Evolutionary conservation across 2,329 filamentous ascomycete species (phyloP), one percentile per base, ranked within the genome.

Genomic region (Nemania bipapillata): DNA sequence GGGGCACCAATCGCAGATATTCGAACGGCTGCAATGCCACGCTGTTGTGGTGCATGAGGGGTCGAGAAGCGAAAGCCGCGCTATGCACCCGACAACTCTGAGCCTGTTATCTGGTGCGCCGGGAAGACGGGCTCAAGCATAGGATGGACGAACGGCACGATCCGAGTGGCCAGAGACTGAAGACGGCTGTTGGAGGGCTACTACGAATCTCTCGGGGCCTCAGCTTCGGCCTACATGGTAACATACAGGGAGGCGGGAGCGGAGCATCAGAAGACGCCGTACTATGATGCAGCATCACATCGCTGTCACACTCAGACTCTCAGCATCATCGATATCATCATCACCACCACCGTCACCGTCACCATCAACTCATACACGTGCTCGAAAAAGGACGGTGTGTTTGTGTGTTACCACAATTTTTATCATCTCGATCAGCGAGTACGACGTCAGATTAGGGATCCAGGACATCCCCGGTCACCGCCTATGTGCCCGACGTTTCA

Each of bases 21-120:
- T 30, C 17, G 50, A 65, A 40, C 20, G 15, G 28, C 64, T 68
- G 65, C 64, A 55, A 62, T 65, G 65, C 37, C 30, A 63, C 61
- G 56, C 52, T 62, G 52, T 57, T 26, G 32, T 35, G 45, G 35
- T 59, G 58, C 54, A 63, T 28, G 58, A 55, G 40, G 56, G 54
- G 17, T n/a, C 20, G 47, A 69, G 42, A 64, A 56, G 42, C 24
- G 53, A 53, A 66, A 59, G 57, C 63, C 59, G 67, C 67, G 58
- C 40, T 67, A 60, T 47, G 66, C 63, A 60, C 58, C 54, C 32
- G 28, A 60, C 49, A 63, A 55, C 45, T 20, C 11, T 52, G 30
- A 61, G 62, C 11, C 30, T 17, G 35, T 17, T 20, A 53, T 42
- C 22, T 28, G 15, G 20, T 28, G 9, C 26, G 7, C 17, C 9